Evolutionary conservation across 768 basidiomycete genomes (phyloP).

Genomic region (Tubosaeta sp.): DNA sequence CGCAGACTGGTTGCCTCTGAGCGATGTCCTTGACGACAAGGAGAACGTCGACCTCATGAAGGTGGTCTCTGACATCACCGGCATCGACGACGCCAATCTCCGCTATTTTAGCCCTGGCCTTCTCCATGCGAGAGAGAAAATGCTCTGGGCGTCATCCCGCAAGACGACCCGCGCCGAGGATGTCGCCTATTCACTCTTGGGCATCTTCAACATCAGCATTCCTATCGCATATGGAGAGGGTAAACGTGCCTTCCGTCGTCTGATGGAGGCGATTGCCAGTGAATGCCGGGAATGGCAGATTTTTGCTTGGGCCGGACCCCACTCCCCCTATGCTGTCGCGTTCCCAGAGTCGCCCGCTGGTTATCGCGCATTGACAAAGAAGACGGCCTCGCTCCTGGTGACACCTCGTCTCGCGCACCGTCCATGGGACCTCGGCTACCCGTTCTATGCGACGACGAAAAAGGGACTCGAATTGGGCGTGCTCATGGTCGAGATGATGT

Average conservation of each 20-base stretch:
- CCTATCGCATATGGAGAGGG: slow-evolving; percentile 25
- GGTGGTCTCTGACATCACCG: slow-evolving; percentile 7
- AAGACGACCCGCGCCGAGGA: slow-evolving; percentile 26
- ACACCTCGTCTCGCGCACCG: slow-evolving; percentile 2
- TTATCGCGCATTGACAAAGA: slow-evolving; percentile 8
- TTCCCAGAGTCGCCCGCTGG: slow-evolving; percentile 20
- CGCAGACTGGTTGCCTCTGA: slow-evolving; percentile 13
- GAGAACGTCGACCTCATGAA: slow-evolving; percentile 12
- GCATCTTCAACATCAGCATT: slow-evolving; percentile 23
- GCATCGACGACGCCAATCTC: slow-evolving; percentile 10
- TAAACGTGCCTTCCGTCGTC: slow-evolving; percentile 20
- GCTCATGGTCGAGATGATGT: slow-evolving; percentile 22
- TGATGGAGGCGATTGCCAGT: slow-evolving; percentile 20
- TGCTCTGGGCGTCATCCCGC: slow-evolving; percentile 24
- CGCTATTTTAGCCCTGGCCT: slow-evolving; percentile 20
- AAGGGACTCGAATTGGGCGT: slow-evolving; percentile 19
- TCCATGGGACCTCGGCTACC: slow-evolving; percentile 13
- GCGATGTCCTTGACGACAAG: slow-evolving; percentile 16
- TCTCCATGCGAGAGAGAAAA: slow-evolving; percentile 16
- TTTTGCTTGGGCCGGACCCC: slow-evolving; percentile 20
- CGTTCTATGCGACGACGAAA: slow-evolving; percentile 22
- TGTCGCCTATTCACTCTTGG: slow-evolving; percentile 24
- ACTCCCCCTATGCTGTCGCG: slow-evolving; percentile 14
- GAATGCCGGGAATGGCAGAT: slow-evolving; percentile 19
- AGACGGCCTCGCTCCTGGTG: not conserved